Conservation (phyloP, 768 basidiomycete genomes). For the Hirschioporus abietinus region DNA sequence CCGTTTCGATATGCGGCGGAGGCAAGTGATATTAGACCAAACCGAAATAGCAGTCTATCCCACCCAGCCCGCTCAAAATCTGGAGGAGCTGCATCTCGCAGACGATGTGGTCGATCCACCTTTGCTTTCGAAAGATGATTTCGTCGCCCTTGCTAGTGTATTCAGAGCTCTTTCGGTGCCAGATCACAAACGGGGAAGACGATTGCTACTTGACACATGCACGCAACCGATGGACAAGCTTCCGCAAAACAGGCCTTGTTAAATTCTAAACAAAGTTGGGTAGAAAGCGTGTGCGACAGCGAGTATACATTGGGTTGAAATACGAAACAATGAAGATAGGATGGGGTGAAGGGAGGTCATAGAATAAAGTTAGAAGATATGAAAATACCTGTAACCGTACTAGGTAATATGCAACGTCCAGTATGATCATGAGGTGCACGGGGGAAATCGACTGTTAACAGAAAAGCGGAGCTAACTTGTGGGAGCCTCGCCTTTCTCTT, state of each 20-base stretch:
- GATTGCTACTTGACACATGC: background rate
- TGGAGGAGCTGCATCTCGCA: background rate
- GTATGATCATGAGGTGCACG: background rate
- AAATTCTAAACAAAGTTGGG: background rate
- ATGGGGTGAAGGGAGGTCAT: background rate
- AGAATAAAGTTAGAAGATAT: background rate
- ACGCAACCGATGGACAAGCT: background rate
- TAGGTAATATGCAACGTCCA: background rate
- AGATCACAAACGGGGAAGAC: background rate
- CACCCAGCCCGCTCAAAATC: background rate
- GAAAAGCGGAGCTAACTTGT: background rate
- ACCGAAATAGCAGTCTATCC: background rate
- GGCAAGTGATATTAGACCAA: background rate
- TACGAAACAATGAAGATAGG: background rate
- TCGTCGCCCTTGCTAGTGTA: background rate
- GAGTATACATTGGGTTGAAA: background rate
- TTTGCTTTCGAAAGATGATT: background rate
- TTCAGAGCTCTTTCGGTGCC: background rate
- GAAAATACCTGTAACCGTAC: background rate
- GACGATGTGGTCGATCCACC: background rate
- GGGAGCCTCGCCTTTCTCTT: constrained; percentile 15
- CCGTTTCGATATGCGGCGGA: background rate
- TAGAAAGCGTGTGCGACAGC: background rate
- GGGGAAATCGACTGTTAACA: background rate
- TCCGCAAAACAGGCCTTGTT: background rate